Conservation (phyloP, 495 filamentous ascomycete species). For the Lasiosphaeriaceae sp. region DNA sequence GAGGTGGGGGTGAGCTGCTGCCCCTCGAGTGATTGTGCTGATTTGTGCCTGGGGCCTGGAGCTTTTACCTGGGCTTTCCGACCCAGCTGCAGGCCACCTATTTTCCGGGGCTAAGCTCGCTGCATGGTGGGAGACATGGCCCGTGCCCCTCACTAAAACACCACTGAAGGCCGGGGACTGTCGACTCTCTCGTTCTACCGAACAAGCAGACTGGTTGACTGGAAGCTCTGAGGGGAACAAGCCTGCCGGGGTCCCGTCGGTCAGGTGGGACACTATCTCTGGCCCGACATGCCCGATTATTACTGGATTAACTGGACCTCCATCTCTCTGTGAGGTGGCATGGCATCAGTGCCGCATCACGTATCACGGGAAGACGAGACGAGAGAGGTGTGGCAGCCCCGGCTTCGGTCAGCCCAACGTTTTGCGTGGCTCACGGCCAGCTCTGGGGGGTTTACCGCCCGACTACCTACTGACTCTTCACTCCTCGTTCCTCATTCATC, state of each 20-base stretch:
- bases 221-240: no score
- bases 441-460: no score
- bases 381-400: constrained; percentile 12
- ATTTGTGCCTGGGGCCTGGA: constrained; percentile 16
- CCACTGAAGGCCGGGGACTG: constrained; percentile 2
- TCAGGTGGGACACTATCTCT: background rate
- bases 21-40: constrained; percentile 34
- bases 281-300: background rate
- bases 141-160: constrained; percentile 19
- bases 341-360: constrained; percentile 17
- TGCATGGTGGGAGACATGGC: constrained; percentile 14
- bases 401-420: constrained; percentile 15
- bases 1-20: constrained; percentile 35
- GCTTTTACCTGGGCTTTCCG: background rate
- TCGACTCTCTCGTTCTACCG: no score
- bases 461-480: no score
- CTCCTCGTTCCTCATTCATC: no score
- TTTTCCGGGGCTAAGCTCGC: constrained; percentile 17
- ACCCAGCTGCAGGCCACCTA: constrained; percentile 10
- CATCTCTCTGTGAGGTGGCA: constrained; percentile 14
- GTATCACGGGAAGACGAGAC: background rate
- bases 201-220: no score
- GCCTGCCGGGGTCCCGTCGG: background rate
- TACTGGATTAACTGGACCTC: background rate
- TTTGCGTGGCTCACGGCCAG: constrained; percentile 3